phyloP scores from a whole-genome alignment of 345 rosid species.

The Acer yangbiense region DNA sequence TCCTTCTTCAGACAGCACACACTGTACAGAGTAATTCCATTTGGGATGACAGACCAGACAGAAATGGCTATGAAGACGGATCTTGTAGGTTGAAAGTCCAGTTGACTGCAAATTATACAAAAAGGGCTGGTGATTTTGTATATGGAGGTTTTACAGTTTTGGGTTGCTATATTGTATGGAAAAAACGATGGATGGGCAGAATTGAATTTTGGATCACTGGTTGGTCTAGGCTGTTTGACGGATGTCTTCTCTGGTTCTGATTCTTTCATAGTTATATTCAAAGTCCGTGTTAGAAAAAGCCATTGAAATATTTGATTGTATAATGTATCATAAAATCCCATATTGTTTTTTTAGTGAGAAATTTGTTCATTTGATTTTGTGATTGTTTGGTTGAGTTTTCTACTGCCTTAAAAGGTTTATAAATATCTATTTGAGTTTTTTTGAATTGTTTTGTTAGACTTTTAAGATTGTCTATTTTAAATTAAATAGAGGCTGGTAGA shows the following conservation, averaged over 20 bases:
- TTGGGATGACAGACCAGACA: slow-evolving; percentile 18
- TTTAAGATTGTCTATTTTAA: no score
- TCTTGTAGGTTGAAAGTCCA: neutral
- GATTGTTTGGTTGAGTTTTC: no score
- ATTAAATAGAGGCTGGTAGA: no score
- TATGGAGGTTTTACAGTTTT: neutral
- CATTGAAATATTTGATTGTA: slow-evolving; percentile 1
- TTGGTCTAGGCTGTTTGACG: slow-evolving; percentile 7
- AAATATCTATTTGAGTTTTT: no score
- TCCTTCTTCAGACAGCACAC: slow-evolving; percentile 24
- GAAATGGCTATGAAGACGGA: neutral
- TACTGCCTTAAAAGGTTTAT: no score
- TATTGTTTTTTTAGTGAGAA: neutral
- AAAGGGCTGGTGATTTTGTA: neutral
- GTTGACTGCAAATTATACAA: neutral
- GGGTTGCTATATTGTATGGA: neutral
- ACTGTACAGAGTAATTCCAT: slow-evolving; percentile 48
- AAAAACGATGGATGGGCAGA: neutral
- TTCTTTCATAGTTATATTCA: slow-evolving; percentile 5
- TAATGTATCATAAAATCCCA: slow-evolving; percentile 14
- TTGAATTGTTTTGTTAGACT: no score
- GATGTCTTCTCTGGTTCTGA: slow-evolving; percentile 13
- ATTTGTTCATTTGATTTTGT: slow-evolving; percentile 15
- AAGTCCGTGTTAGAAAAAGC: neutral
- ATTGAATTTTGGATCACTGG: neutral